Evolutionary conservation across 371 early-diverging fungal species (phyloP), one percentile per base, ranked within the genome.

Genomic region (Syncephalastrum racemosum): DNA sequence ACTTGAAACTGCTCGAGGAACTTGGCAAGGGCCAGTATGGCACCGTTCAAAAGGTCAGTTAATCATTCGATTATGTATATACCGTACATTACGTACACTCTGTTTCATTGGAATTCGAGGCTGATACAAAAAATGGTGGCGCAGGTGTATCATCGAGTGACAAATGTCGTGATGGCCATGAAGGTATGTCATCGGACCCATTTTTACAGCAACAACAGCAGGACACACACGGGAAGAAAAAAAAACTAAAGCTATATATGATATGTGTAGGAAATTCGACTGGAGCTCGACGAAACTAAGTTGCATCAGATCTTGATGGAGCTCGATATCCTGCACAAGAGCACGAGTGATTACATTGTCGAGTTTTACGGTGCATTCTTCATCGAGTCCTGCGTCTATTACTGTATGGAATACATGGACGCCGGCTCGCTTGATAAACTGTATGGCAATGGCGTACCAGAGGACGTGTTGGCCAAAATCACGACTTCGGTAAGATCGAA

Each of bases 321-420:
- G 50, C 53, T 74, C 19, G 70, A 74, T 58, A 88, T 95, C 36
- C 80, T 97, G 40, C 93, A 95, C 77, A 88, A 90, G 64, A 88
- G 91, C 52, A 80, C 86, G 46, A 88, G 88, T 54, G 88, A 90
- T 20, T 92, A 87, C 63, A 97, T 97, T 74, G 93, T 97, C 27
- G 95, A 95, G 50, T 97, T 96, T 65, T 97, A 97, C 75, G 97
- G 97, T n/a, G 97, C 97, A 1, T 97, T 96, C 77, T 94, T 95
- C 63, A 87, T 92, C 57, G 96, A 96, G 66, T 88, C 90, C n/a
- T 92, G 92, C 68, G 96, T 95, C 0, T 97, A 94, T 67, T 92
- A 93, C 67, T 95, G 94, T 68, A 91, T 89, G 89, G 92, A 90
- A 73, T 95, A 86, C 71, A 97, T 97, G 97, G 97, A 97, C 68